Base-by-base conservation (phyloP, 106 monocot genomes). In the Alisma plantagoaquatica region DNA sequence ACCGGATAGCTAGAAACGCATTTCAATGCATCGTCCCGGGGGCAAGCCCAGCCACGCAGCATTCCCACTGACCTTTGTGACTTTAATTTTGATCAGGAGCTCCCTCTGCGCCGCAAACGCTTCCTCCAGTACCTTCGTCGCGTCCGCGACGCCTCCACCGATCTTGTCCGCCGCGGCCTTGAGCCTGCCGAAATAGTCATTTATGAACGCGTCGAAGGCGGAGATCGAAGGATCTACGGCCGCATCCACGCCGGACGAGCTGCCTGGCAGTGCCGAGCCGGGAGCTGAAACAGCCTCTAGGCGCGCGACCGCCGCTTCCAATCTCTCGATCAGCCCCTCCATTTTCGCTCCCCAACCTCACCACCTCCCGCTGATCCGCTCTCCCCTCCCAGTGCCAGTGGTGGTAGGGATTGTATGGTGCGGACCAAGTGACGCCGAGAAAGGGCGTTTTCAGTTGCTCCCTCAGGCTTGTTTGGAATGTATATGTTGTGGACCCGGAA, bases 291-390 rank as follows among this genome's bases (percentile, higher is more conserved):
- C 65, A 24, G 64, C 54, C 68, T 93, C 93, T 19, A 93, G 65
- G 43, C 93, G 86, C 46, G 60, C 51, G 28, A 92, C 86, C 20
- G 82, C 92, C 10, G 82, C 73, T 41, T 87, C 92, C 33, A 92
- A 59, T 61, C 92, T 56, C 57, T 67, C 60, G 29, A 93, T 62
- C 27, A 93, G 67, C 6, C 32, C 80, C 46, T 64, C 73, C 72
- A 83, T 80, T 83, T 87, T 93, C 35, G 35, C n/a, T n/a, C n/a
- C n/a, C n/a, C n/a, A n/a, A n/a, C n/a, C n/a, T n/a, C n/a, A n/a
- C n/a, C n/a, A 11, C 30, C n/a, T n/a, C n/a, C n/a, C n/a, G n/a
- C n/a, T n/a, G n/a, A n/a, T n/a, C n/a, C n/a, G n/a, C n/a, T n/a
- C n/a, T n/a, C n/a, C n/a, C n/a, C n/a, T n/a, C n/a, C n/a, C n/a